phyloP scores from a whole-genome alignment of 2,329 filamentous ascomycete species.

The Aspergillus ochraceoroseus region DNA sequence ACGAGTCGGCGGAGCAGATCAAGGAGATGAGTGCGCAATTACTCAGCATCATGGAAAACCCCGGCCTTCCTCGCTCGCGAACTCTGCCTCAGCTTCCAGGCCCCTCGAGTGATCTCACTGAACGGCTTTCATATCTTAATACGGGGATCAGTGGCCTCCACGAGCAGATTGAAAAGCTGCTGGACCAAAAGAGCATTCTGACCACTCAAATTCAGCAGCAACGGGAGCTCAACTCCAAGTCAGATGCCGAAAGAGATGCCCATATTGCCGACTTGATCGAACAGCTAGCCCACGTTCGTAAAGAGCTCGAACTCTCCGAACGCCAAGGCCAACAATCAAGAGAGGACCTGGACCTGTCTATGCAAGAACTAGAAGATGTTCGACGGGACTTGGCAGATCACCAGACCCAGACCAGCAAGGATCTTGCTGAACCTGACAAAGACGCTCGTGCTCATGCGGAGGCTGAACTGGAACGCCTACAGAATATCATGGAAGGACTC shows the following conservation, averaged over 20 bases:
- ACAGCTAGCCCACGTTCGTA: constrained; percentile 57
- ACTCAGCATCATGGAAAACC: constrained; percentile 52
- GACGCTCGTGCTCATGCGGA: constrained; percentile 29
- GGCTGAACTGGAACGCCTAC: constrained; percentile 32
- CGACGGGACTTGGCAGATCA: constrained; percentile 35
- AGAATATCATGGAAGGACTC: constrained; percentile 52
- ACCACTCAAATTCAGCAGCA: constrained; percentile 93
- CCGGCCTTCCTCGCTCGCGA: constrained; percentile 42
- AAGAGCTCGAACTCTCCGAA: constrained; percentile 55
- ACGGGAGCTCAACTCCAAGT: constrained; percentile 83
- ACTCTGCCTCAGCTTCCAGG: constrained; percentile 56
- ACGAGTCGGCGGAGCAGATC: constrained; percentile 53
- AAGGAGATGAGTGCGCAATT: constrained; percentile 61
- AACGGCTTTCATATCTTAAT: constrained; percentile 71
- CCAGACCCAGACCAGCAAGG: constrained; percentile 31
- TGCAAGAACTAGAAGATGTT: constrained; percentile 43
- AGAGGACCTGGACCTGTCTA: constrained; percentile 41
- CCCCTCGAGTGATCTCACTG: constrained; percentile 55
- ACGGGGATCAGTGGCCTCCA: constrained; percentile 75
- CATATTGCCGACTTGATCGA: constrained; percentile 45
- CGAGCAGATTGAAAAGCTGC: constrained; percentile 67
- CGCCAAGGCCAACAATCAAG: constrained; percentile 38
- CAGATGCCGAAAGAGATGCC: constrained; percentile 57
- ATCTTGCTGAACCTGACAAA: constrained; percentile 29
- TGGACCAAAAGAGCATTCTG: constrained; percentile 83